Evolutionary conservation across 208 protist species (phyloP).

Genomic region (Herpetomonas muscarum): DNA sequence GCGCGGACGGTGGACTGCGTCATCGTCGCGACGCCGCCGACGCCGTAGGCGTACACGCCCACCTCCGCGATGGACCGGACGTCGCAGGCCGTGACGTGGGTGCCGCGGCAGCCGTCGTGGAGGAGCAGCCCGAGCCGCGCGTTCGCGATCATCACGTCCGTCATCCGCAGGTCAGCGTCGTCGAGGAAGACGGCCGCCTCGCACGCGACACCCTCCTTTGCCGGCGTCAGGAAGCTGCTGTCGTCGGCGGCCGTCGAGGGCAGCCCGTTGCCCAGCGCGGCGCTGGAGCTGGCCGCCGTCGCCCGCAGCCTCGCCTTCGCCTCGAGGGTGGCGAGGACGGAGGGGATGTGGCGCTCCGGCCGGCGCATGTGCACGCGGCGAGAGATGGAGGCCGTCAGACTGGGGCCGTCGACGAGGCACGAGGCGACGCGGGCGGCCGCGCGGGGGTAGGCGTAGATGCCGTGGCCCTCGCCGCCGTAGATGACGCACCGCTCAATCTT

Average conservation of each 20-base stretch:
- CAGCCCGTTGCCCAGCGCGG: conserved; percentile 17
- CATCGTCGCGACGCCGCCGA: conserved; percentile 35
- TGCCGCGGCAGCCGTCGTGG: conserved; percentile 43
- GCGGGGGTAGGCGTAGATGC: conserved; percentile 72
- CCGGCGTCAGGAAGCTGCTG: conserved; percentile 38
- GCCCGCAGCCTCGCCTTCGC: conserved; percentile 18
- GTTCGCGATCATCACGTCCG: conserved; percentile 65
- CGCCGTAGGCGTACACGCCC: conserved; percentile 57
- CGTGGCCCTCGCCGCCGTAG: conserved; percentile 56
- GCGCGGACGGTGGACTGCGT: conserved; percentile 30
- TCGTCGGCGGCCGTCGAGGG: no score
- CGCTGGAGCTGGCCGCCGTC: conserved; percentile 1
- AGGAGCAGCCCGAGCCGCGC: conserved; percentile 50
- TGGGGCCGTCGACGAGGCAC: conserved; percentile 52
- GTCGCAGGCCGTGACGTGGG: conserved; percentile 24
- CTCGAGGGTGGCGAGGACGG: conserved; percentile 22
- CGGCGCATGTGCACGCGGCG: conserved; percentile 1
- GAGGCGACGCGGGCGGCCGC: conserved; percentile 31
- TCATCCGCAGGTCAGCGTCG: conserved; percentile 57
- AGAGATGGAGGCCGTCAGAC: conserved; percentile 10
- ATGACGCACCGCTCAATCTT: conserved; percentile 51
- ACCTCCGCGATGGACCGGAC: conserved; percentile 52
- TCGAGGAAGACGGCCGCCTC: conserved; percentile 68
- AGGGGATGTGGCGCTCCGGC: conserved; percentile 10
- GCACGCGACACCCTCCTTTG: conserved; percentile 14